Base-by-base conservation (phyloP, 1,139 yeast species). In the Geotrichum reessii region DNA sequence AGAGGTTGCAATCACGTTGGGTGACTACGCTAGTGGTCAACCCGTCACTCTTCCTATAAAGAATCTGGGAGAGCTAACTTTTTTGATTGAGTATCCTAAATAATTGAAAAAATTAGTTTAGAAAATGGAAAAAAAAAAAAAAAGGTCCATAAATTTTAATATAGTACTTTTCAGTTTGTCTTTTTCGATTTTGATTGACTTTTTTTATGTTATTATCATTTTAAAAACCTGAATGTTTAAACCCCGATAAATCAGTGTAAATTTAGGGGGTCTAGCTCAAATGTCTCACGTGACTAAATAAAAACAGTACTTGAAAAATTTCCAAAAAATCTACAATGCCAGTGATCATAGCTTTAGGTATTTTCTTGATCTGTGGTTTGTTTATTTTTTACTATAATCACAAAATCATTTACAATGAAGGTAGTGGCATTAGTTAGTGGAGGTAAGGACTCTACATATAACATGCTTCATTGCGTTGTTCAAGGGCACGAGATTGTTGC, bases 361-460 rank as follows among this genome's bases (percentile, higher is more conserved):
- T n/a, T n/a, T n/a, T n/a, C n/a, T n/a, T n/a, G n/a, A n/a, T n/a
- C n/a, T 25, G 28, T 25, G 28, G 28, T 25, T 7, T 25, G n/a
- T n/a, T n/a, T n/a, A n/a, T n/a, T n/a, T n/a, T 37, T 37, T 8
- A 37, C 5, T 12, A 5, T 37, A n/a, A 17, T n/a, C 17, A 46
- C 49, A n/a, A 48, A 47, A 47, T 27, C 14, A 22, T 22, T 19
- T n/a, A 54, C 19, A 25, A 93, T 93, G 99, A 91, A 90, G 73
- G 89, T 91, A 68, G 87, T 90, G 47, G 99, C 96, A 0, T 77
- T 93, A 49, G 84, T 93, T 0, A 89, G 97, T 0, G 99, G 99
- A 2, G 99, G 99, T 0, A 93, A 93, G 71, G 99, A 93, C 72
- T 91, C 97, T 7, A 90, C 92, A 74, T 93, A 81, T 71, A 93